These are phyloP conservation scores for Nicotiana attenuata DNA, from an alignment of 257 asterid species.

Conservation along the genomic window DNA sequence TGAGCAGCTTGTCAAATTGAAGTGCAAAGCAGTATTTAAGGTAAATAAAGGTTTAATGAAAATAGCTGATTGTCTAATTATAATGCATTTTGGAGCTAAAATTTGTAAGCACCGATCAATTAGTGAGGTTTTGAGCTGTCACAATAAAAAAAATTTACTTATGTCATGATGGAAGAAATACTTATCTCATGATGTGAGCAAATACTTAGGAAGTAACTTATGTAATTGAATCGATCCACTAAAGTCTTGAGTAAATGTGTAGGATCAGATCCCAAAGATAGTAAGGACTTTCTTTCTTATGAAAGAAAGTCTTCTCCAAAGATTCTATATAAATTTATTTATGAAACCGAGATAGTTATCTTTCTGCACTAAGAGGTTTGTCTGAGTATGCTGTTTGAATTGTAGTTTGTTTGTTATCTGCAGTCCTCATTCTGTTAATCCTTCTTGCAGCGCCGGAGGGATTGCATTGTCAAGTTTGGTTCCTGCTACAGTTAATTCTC, in stretches of 20 bases:
- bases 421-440: slow-evolving; percentile 28
- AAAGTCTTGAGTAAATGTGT: too few relatives aligned
- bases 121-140: too few relatives aligned
- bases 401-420: slow-evolving; percentile 12
- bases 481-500: slow-evolving; percentile 81
- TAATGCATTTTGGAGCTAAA: neutral
- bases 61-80: neutral
- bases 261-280: too few relatives aligned
- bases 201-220: too few relatives aligned
- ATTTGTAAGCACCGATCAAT: neutral
- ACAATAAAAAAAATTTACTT: too few relatives aligned
- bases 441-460: slow-evolving; percentile 95
- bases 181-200: too few relatives aligned
- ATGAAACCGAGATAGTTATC: neutral
- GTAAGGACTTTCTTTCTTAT: too few relatives aligned
- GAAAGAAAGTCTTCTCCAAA: too few relatives aligned
- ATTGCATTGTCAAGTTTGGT: slow-evolving; percentile 97
- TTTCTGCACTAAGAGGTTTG: neutral
- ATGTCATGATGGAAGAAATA: too few relatives aligned
- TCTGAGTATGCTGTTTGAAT: slow-evolving; percentile 4
- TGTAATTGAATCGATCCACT: too few relatives aligned
- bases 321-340: too few relatives aligned
- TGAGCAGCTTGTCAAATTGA: neutral
- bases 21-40: neutral
- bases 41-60: neutral